Evolutionary conservation across 495 filamentous ascomycete genomes (phyloP), one percentile per base, ranked within the genome.

Genomic region (Tuber brumale): DNA sequence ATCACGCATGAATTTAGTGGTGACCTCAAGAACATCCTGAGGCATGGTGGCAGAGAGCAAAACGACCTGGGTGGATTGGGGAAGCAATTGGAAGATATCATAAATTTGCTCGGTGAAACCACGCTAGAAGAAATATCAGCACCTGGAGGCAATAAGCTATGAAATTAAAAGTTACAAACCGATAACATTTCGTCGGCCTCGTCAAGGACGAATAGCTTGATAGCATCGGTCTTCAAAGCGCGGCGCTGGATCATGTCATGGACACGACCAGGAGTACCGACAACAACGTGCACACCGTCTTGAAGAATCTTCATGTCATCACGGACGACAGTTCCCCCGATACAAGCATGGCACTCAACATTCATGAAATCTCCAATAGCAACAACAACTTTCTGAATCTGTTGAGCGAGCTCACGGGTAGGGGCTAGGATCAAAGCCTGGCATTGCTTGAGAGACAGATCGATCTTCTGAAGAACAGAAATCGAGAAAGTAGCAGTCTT

Each of bases 21-120:
- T 98, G 84, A 99, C 94, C 88, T 98, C 96, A 75, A 99, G 93
- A 74, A 99, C 95, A 83, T 99, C 96, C 88, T 98, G 93, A 81
- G 95, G 95, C 88, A 99, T 94, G 82, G 95, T 99, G 80, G 95
- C 95, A 57, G 95, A 97, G 70, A 99, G 90, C 78, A 99, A 91
- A 76, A 97, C 95, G 73, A 99, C 95, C 88, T 99, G 95, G 81
- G 96, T 99, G 72, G 94, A 93, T 85, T 95, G 95, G 46, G 95
- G 95, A 70, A 99, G 92, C 69, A 97, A 92, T 85, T 96, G 96
- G 90, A 97, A 99, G 86, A 99, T 95, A 85, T 99, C 96, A 88
- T 99, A 99, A 87, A 99, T 99, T 88, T 99, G 95, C 88, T 99
- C 96, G 79, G 93, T 93, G 90, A 99, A 99, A 85, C 95, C 95